Base-by-base conservation (phyloP, 805 yeast species). In the Zygosaccharomyces gambellarensis region DNA sequence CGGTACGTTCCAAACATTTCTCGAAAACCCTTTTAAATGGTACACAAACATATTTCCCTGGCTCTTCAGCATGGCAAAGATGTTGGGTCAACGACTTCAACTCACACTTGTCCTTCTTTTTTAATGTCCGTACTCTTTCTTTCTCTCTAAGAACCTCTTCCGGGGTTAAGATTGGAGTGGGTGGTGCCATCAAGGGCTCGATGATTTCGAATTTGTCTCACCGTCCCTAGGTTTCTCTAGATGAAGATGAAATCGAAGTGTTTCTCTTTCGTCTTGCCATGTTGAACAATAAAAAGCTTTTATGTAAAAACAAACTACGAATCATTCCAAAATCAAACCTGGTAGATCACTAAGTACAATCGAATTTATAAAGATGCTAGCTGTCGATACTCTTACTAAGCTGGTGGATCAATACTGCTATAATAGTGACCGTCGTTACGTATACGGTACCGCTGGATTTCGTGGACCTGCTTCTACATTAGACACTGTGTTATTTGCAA, bases 361-460 rank as follows among this genome's bases (percentile, higher is more conserved):
- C 19, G 22, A 17, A 9, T 11, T n/a, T 10, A 12, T n/a, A n/a
- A 39, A 11, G 10, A 36, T 43, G 40, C 32, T 36, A 29, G 14
- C 25, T 14, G 25, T 30, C 12, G 29, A 42, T n/a, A 42, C 36
- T 29, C 45, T 50, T n/a, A 17, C 34, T 12, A 10, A 45, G 29
- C 43, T 57, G 4, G 50, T 55, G 36, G 52, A 67, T 7, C 32
- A 64, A 27, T 80, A 78, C 21, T 65, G 67, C 43, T 52, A 48
- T 48, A 81, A 83, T 1, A 63, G 65, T n/a, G 65, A 58, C 22
- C 55, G 68, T 31, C 48, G 52, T 1, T 84, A 80, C 62, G 69
- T 79, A 14, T 94, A 94, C 61, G 99, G 99, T n/a, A 94, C 99
- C 0, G 99, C 99, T 1, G 99, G 99, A 7, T 94, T 94, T 71